phyloP scores from a whole-genome alignment of 2,329 filamentous ascomycete genomes.

The Ilyonectria mors-panacis region DNA sequence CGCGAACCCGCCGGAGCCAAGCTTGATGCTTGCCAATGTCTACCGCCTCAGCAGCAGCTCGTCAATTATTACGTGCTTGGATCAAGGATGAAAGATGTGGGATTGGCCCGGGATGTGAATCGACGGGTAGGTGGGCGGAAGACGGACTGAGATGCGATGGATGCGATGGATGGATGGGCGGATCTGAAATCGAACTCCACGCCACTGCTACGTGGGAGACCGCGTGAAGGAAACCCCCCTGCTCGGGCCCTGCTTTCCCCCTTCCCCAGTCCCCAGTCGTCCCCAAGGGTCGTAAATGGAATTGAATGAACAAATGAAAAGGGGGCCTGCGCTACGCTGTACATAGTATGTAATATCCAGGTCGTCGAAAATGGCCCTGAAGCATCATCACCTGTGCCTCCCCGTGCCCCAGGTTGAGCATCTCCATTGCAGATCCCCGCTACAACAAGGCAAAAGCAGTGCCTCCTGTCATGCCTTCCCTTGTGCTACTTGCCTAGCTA shows the following conservation, averaged over 20 bases:
- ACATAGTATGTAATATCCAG: not conserved
- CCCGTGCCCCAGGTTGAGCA: not conserved
- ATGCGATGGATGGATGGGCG: constrained; percentile 36
- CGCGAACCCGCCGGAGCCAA: constrained; percentile 1
- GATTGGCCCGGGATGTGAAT: constrained; percentile 41
- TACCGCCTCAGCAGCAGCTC: constrained; percentile 14
- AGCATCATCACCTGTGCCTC: not conserved
- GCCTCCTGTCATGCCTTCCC: constrained; percentile 12
- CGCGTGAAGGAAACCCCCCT: constrained; percentile 32
- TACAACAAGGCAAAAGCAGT: constrained; percentile 7
- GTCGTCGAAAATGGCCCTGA: not conserved
- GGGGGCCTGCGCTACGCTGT: not conserved
- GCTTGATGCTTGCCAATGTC: constrained; percentile 17
- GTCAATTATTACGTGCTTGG: constrained; percentile 16
- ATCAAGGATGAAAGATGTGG: constrained; percentile 29
- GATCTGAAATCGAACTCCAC: constrained; percentile 47
- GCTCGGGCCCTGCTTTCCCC: constrained; percentile 29
- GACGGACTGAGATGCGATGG: constrained; percentile 24
- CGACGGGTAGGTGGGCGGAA: constrained; percentile 30
- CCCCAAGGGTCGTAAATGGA: constrained; percentile 18
- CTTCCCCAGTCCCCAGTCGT: constrained; percentile 6
- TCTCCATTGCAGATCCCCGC: constrained; percentile 8
- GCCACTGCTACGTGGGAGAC: constrained; percentile 25
- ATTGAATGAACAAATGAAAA: constrained; percentile 11
- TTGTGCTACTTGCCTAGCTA: constrained; percentile 38